phyloP scores from a whole-genome alignment of 2,329 filamentous ascomycete genomes.

The Apiospora phragmitis region DNA sequence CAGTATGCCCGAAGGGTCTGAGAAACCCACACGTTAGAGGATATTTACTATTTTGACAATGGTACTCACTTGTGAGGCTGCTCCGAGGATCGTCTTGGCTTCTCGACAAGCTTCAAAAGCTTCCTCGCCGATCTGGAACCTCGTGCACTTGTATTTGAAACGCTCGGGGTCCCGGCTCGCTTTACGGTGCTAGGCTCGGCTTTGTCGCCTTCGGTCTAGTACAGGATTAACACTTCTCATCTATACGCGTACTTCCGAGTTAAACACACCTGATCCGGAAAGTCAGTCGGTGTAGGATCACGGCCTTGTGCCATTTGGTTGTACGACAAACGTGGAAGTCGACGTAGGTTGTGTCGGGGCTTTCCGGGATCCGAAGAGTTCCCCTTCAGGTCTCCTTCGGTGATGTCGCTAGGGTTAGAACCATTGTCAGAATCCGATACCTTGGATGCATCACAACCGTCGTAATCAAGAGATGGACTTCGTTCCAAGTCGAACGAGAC shows the following conservation, averaged over 20 bases:
- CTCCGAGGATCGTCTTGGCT: background rate
- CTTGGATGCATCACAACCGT: background rate
- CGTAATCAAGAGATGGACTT: background rate
- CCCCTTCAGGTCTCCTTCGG: background rate
- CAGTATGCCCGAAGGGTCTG: conserved; percentile 33
- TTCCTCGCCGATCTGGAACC: background rate
- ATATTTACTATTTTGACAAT: background rate
- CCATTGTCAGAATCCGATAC: background rate
- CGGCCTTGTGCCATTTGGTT: background rate
- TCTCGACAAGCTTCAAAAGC: background rate
- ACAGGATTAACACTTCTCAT: background rate
- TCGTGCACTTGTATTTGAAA: background rate
- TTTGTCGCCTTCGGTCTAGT: background rate
- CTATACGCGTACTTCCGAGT: too few species aligned
- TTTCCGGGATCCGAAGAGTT: background rate
- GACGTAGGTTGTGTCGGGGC: conserved; percentile 1
- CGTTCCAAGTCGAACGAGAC: background rate
- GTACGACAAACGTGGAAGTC: background rate
- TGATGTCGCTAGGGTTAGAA: background rate
- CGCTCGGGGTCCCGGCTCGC: background rate
- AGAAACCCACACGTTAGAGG: background rate
- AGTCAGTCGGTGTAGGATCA: background rate
- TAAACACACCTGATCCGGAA: background rate
- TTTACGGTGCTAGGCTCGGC: background rate
- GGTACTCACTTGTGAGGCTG: background rate